Percentiles rank a stretch among this genome's conserved stretches.
Conservation (phyloP, 345 rosid genomes). For the Heritiera fomes region DNA sequence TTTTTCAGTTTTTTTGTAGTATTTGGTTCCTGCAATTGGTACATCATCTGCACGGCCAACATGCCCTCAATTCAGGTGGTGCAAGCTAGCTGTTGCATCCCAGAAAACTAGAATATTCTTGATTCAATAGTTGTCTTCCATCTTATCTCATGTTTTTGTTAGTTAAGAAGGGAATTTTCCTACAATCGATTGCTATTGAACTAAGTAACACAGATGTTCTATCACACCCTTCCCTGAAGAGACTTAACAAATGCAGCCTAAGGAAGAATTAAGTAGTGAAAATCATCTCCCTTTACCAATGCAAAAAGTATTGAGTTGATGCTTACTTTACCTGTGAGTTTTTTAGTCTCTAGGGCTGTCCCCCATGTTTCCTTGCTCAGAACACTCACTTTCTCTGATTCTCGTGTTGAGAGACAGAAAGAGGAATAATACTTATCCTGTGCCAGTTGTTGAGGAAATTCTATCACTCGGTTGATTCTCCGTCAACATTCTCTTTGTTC, state of each 20-base stretch:
- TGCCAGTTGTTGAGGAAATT: neutral
- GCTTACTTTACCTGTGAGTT: slow-evolving; percentile 8
- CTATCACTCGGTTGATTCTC: slow-evolving; percentile 9
- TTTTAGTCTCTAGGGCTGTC: slow-evolving; percentile 12
- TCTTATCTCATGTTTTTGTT: slow-evolving; percentile 4
- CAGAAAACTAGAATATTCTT: slow-evolving; percentile 11
- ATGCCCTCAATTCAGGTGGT: neutral
- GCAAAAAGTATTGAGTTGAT: slow-evolving; percentile 14
- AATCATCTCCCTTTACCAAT: slow-evolving; percentile 17
- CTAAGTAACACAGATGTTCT: neutral
- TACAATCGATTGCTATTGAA: neutral
- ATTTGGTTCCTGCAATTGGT: neutral
- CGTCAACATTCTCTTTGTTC: neutral
- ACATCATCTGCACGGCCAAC: neutral
- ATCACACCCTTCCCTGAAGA: slow-evolving; percentile 4
- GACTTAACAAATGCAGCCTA: neutral
- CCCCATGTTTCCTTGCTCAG: neutral
- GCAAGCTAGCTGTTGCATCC: neutral
- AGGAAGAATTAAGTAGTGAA: neutral
- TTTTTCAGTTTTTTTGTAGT: neutral
- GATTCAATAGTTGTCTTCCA: neutral
- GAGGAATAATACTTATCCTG: neutral
- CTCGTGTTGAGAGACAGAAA: slow-evolving; percentile 6
- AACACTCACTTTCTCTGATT: slow-evolving; percentile 21
- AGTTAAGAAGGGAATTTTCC: neutral